phyloP scores from a whole-genome alignment of 2,329 filamentous ascomycete genomes.

The Microdochium paspali region DNA sequence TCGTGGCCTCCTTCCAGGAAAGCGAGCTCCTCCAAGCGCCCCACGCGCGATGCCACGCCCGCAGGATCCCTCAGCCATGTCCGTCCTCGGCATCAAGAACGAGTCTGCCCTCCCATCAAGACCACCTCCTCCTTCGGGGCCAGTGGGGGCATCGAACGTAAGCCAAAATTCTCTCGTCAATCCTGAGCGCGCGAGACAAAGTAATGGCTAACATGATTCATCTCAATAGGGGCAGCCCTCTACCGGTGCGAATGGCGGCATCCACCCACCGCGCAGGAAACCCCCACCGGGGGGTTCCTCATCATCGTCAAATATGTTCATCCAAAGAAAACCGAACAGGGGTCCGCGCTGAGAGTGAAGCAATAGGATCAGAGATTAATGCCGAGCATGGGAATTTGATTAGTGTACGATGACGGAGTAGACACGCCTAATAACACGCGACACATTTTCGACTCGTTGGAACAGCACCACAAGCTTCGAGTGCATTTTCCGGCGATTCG shows the following conservation, averaged over 20 bases:
- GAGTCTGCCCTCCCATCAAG: slow-evolving; percentile 4
- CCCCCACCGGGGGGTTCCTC: slow-evolving; percentile 7
- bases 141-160: slow-evolving; percentile 12
- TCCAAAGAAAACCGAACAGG: slow-evolving; percentile 7
- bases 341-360: slow-evolving; percentile 2
- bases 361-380: too few species aligned
- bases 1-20: slow-evolving; percentile 8
- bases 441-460: too few species aligned
- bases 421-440: too few species aligned
- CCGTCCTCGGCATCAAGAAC: slow-evolving; percentile 14
- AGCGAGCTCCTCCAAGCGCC: slow-evolving; percentile 11
- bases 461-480: too few species aligned
- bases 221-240: slow-evolving; percentile 7
- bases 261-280: slow-evolving; percentile 5
- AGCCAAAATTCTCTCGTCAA: slow-evolving; percentile 2
- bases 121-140: slow-evolving; percentile 5
- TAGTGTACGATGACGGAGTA: too few species aligned
- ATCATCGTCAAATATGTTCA: slow-evolving; percentile 6
- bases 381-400: too few species aligned
- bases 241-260: background rate
- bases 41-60: slow-evolving; percentile 16
- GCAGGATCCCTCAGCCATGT: slow-evolving; percentile 18
- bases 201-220: too few species aligned
- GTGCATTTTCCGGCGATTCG: too few species aligned
- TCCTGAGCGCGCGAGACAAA: too few species aligned